Conservation (phyloP, 106 monocot genomes). For the Dendrobium huoshanense region DNA sequence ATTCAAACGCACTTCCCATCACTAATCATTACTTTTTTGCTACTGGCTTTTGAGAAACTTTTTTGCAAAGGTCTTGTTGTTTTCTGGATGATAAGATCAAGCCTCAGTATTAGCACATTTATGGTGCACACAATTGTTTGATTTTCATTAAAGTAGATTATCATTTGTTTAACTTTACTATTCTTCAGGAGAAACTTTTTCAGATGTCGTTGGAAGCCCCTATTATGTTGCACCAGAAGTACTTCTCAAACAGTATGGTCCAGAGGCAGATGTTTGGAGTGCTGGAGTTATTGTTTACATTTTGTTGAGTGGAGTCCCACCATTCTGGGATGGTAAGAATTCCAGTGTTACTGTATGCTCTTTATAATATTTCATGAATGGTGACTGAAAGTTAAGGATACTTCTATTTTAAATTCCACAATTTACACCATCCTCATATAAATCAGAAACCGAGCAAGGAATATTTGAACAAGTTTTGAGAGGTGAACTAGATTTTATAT, state of each 20-base stretch:
- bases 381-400: neutral
- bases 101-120: neutral
- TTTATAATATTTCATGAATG: neutral
- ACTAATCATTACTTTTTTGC: too few species aligned
- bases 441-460: constrained; percentile 18
- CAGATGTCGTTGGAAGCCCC: constrained; percentile 12
- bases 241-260: constrained; percentile 6
- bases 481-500: constrained; percentile 18
- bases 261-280: constrained; percentile 15
- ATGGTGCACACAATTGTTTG: neutral
- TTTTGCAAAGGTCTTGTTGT: neutral
- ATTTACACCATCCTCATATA: neutral
- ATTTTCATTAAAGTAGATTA: neutral
- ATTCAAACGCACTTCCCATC: neutral
- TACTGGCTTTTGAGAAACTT: neutral
- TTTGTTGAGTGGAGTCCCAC: constrained; percentile 11
- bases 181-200: constrained; percentile 11
- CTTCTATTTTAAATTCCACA: neutral
- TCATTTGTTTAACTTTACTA: neutral
- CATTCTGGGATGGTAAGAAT: constrained; percentile 12
- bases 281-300: constrained; percentile 14
- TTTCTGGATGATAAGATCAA: neutral
- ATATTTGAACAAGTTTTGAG: constrained; percentile 25
- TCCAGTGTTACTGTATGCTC: neutral
- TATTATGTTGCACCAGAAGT: constrained; percentile 15